Percentiles rank a stretch among this genome's conserved stretches.
phyloP scores from a whole-genome alignment of 441 rosid species.

The Populus hybrid region DNA sequence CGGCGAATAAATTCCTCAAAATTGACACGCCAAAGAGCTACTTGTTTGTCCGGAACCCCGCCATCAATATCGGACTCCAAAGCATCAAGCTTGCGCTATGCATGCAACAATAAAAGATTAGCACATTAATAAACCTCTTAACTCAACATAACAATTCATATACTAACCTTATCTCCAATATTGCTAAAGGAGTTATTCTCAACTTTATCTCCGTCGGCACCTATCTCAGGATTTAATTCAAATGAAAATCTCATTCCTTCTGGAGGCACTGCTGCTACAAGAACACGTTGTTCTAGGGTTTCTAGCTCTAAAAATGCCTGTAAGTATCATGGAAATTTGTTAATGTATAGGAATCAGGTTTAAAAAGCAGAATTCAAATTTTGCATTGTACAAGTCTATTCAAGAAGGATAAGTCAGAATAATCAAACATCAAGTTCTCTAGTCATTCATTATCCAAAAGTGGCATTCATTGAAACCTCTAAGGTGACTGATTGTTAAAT shows the following conservation, averaged over 20 bases:
- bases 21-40: slow-evolving; percentile 82
- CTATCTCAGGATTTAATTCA: slow-evolving; percentile 28
- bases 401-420: not conserved
- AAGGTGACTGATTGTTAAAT: slow-evolving; percentile 3
- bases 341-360: not conserved
- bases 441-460: not conserved
- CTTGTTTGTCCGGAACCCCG: slow-evolving; percentile 32
- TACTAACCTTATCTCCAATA: slow-evolving; percentile 67
- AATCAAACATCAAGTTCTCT: not conserved
- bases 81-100: slow-evolving; percentile 40
- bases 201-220: slow-evolving; percentile 32
- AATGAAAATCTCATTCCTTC: slow-evolving; percentile 66
- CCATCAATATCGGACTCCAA: slow-evolving; percentile 34
- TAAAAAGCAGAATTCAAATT: slow-evolving; percentile 5
- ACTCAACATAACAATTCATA: slow-evolving; percentile 12
- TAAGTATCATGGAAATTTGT: slow-evolving; percentile 11
- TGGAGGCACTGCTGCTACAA: slow-evolving; percentile 68
- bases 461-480: not conserved
- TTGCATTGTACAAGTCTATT: not conserved
- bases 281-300: slow-evolving; percentile 63
- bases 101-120: slow-evolving; percentile 20
- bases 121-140: slow-evolving; percentile 16
- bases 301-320: slow-evolving; percentile 45
- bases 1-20: slow-evolving; percentile 67
- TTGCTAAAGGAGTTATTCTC: slow-evolving; percentile 23